Evolutionary conservation across 768 basidiomycete genomes (phyloP).

Genomic region (Lentinus tigrinus): DNA sequence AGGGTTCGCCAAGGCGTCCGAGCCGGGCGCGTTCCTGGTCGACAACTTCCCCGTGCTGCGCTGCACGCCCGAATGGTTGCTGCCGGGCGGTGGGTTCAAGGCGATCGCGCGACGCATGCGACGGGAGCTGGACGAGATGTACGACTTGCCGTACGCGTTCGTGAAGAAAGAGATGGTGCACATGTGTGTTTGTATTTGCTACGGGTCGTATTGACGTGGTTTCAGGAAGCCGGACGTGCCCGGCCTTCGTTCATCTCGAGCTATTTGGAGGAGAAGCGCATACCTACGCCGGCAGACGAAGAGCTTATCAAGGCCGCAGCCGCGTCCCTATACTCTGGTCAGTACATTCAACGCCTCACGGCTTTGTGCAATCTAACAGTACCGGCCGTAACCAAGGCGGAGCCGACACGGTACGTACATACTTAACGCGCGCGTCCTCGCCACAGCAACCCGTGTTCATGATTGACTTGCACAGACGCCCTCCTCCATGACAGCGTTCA

Average conservation of each 20-base stretch:
- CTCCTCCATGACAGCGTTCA: constrained; percentile 33
- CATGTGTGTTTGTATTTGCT: not conserved
- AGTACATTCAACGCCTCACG: not conserved
- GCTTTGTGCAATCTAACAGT: not conserved
- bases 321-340: constrained; percentile 17
- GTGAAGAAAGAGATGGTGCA: constrained; percentile 34
- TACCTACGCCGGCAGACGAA: constrained; percentile 33
- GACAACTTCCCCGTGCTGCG: constrained; percentile 32
- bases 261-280: constrained; percentile 35
- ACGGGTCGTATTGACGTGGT: too few species aligned
- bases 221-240: constrained; percentile 17
- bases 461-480: constrained; percentile 23
- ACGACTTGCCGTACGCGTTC: constrained; percentile 30
- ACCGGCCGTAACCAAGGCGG: constrained; percentile 20
- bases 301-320: constrained; percentile 14
- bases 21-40: constrained; percentile 37
- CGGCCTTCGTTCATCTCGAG: constrained; percentile 19
- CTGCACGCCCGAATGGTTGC: constrained; percentile 38
- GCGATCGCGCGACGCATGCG: constrained; percentile 14
- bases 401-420: constrained; percentile 26
- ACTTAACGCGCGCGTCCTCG: not conserved
- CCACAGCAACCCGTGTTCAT: not conserved
- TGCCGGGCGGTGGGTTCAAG: constrained; percentile 23
- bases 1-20: constrained; percentile 22
- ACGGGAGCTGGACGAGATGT: constrained; percentile 18